phyloP scores from a whole-genome alignment of 305 asterid genomes.

The Nicotiana rustica region DNA sequence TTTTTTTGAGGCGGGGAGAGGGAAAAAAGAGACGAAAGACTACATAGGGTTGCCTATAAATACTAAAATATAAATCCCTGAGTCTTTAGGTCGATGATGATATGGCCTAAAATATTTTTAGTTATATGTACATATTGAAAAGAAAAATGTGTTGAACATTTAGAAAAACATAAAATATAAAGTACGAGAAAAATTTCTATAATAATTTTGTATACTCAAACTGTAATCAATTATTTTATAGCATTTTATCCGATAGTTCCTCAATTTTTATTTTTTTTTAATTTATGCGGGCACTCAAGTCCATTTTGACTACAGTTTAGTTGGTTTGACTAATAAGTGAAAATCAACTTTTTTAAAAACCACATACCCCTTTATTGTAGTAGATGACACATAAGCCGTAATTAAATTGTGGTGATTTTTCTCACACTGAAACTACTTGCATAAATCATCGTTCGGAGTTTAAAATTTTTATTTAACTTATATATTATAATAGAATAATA shows the following conservation, averaged over 20 bases:
- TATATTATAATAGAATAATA: neutral
- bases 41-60: neutral
- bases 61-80: neutral
- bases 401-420: neutral
- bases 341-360: neutral
- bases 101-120: neutral
- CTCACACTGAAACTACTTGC: neutral
- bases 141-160: neutral
- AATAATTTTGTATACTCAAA: neutral
- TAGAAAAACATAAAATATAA: neutral
- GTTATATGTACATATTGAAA: neutral
- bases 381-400: neutral
- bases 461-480: neutral
- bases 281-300: neutral
- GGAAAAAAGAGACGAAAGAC: neutral
- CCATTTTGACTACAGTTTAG: neutral
- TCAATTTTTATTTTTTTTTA: neutral
- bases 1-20: neutral
- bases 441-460: neutral
- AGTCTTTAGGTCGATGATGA: neutral
- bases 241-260: neutral
- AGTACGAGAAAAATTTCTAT: neutral
- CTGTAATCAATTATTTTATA: neutral
- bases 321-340: neutral
- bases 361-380: neutral